Percentiles rank a stretch among this genome's conserved stretches.
Evolutionary conservation across 306 rosid species (phyloP).

Genomic region (Spatholobus suberectus): DNA sequence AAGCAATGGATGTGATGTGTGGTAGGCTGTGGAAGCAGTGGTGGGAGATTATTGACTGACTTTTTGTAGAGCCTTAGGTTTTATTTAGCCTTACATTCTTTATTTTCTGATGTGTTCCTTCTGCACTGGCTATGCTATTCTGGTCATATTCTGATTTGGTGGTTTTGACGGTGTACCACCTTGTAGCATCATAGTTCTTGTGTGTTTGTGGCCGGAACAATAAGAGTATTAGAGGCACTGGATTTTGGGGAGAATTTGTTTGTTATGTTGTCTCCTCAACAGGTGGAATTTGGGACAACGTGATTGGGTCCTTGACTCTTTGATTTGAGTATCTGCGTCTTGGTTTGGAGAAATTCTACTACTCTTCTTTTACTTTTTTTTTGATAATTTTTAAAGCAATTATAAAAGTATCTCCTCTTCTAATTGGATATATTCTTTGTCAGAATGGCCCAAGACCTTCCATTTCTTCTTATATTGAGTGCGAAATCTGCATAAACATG

Average conservation of each 20-base stretch:
- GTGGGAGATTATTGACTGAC: neutral
- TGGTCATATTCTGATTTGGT: neutral
- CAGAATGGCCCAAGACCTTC: neutral
- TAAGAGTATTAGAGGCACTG: neutral
- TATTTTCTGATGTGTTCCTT: neutral
- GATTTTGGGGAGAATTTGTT: neutral
- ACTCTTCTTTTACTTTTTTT: neutral
- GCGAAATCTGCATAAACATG: neutral
- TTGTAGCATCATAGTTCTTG: neutral
- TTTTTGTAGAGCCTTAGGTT: neutral
- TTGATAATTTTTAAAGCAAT: neutral
- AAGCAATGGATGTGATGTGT: neutral
- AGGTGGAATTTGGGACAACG: neutral
- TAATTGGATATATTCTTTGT: neutral
- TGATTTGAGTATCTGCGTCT: neutral
- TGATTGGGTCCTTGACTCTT: neutral
- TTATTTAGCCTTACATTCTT: neutral
- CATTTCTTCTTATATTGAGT: neutral
- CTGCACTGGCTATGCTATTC: too few species aligned
- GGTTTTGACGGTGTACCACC: neutral
- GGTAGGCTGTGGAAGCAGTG: neutral
- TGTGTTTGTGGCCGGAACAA: neutral
- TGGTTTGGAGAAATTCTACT: neutral
- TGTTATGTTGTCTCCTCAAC: too few species aligned
- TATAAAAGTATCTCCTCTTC: neutral